Base-by-base conservation (phyloP, 345 rosid genomes). In the Microthlaspi erraticum region DNA sequence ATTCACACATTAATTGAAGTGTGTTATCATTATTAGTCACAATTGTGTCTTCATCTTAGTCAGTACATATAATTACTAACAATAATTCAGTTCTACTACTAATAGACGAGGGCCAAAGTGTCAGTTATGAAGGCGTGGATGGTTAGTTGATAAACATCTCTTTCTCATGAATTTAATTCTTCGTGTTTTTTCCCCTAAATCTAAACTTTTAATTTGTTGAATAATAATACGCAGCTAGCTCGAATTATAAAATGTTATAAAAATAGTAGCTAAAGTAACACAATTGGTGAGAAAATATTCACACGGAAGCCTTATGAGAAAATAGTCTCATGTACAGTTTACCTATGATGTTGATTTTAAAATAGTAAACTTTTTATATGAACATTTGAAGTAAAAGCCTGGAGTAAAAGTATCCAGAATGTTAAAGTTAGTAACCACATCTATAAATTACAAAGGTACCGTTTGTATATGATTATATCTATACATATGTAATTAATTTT, bases 141-240 rank as follows among this genome's bases (percentile, higher is more conserved):
- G 60, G 71, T 64, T 37, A 65, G 77, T 41, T 59, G 78, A 66
- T 74, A 66, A 59, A 66, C 67, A 74, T 74, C 78, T 59, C 55
- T 59, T 74, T 74, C 73, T 60, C 9, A 52, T 66, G 33, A 58
- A 20, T 59, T 59, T 32, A 59, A 58, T 42, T 59, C 42, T 50
- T 48, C 33, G 1, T 36, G 4, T 29, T 26, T n/a, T 51, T 42
- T 10, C 12, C 9, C 12, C 9, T 14, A 14, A 37, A 45, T 58
- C 1, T 46, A 34, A 33, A 34, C 0, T 37, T 36, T 44, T 16
- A 5, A 2, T 36, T 55, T 72, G 34, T 46, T 31, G 10, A 73
- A 44, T n/a, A 20, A n/a, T 57, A 10, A 56, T 6, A 23, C 26
- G 9, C 63, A 20, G 11, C 5, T n/a, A 29, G 32, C 20, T 49